Evolutionary conservation across 208 protist genomes (phyloP).

Genomic region (Sergeia podlipaevii): DNA sequence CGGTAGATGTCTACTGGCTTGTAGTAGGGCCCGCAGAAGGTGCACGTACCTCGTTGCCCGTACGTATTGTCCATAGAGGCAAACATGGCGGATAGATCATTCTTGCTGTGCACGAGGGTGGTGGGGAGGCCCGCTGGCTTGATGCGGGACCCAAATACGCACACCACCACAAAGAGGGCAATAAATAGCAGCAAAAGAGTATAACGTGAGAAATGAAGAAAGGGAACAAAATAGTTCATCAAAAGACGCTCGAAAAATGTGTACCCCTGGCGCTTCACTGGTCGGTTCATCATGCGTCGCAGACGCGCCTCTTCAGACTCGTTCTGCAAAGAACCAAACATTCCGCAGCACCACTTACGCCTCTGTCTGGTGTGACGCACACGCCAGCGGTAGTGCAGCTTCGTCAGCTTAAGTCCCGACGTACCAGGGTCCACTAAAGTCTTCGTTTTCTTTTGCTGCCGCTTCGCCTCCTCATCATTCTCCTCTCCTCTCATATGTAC

Average conservation of each 20-base stretch:
- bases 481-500: background rate
- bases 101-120: slow-evolving; percentile 17
- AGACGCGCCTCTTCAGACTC: slow-evolving; percentile 32
- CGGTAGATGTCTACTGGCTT: background rate
- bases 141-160: slow-evolving; percentile 21
- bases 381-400: slow-evolving; percentile 24
- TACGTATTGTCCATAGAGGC: slow-evolving; percentile 23
- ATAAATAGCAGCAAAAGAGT: slow-evolving; percentile 17
- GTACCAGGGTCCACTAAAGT: slow-evolving; percentile 11
- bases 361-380: slow-evolving; percentile 10
- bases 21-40: slow-evolving; percentile 47
- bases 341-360: slow-evolving; percentile 22
- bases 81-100: slow-evolving; percentile 7
- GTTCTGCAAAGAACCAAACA: slow-evolving; percentile 19
- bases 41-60: slow-evolving; percentile 33
- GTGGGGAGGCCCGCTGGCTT: slow-evolving; percentile 20
- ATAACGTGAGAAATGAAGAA: slow-evolving; percentile 13
- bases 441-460: background rate
- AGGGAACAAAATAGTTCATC: slow-evolving; percentile 15
- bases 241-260: slow-evolving; percentile 38
- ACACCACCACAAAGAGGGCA: slow-evolving; percentile 17
- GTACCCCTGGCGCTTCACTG: slow-evolving; percentile 33
- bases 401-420: slow-evolving; percentile 21
- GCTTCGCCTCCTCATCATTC: background rate
- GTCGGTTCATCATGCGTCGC: slow-evolving; percentile 21